Percentiles rank a stretch among this genome's conserved stretches.
Evolutionary conservation across 768 basidiomycete genomes (phyloP).

Genomic region (Heimioporus sp.): DNA sequence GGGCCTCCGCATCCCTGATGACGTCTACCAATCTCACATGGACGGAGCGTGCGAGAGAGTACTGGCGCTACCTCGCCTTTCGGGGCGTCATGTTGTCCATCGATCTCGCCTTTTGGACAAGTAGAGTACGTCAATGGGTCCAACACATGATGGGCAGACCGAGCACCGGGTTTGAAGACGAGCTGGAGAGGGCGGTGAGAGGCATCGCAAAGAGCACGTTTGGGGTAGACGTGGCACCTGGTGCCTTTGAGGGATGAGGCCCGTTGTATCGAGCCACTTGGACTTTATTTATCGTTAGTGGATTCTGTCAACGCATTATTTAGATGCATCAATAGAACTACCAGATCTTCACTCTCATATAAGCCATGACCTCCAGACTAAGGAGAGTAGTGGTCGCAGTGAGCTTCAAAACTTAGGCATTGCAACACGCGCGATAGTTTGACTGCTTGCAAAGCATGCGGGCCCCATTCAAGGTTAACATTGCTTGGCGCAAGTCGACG

Average conservation of each 20-base stretch:
- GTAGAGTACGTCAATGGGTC: conserved; percentile 51
- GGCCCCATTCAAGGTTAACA: no score
- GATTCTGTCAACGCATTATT: no score
- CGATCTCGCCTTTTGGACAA: conserved; percentile 72
- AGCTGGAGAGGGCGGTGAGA: conserved; percentile 72
- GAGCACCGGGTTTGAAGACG: conserved; percentile 69
- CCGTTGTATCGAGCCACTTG: no score
- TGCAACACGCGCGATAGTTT: no score
- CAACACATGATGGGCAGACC: conserved; percentile 38
- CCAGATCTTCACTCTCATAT: no score
- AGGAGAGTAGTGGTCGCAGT: no score
- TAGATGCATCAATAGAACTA: no score
- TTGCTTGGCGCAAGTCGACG: no score
- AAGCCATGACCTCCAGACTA: no score
- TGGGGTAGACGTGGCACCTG: conserved; percentile 68
- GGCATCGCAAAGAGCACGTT: conserved; percentile 76
- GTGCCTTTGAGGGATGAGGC: conserved; percentile 49
- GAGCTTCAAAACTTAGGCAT: no score
- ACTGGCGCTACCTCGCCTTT: conserved; percentile 63
- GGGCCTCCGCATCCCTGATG: conserved; percentile 69
- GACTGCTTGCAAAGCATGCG: no score
- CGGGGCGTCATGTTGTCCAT: conserved; percentile 59
- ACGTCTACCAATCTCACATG: conserved; percentile 42
- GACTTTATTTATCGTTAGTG: no score
- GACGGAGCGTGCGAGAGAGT: conserved; percentile 45